Conservation (phyloP, 805 yeast species). For the Alloascoidea hylecoeti region DNA sequence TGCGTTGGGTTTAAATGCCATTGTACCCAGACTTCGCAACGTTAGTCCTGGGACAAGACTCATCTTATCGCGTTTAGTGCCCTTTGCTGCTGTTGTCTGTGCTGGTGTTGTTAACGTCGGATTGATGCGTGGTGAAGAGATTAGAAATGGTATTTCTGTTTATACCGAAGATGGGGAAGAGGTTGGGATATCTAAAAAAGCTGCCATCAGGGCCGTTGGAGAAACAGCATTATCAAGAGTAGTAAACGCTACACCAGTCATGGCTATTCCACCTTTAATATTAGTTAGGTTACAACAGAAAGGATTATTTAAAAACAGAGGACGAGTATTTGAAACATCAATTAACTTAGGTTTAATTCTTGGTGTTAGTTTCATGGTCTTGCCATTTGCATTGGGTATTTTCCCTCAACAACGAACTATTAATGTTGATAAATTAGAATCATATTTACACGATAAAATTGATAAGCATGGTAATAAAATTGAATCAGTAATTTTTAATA, state of each 20-base stretch:
- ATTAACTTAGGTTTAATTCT: conserved; percentile 82
- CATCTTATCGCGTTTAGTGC: conserved; percentile 76
- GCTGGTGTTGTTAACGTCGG: conserved; percentile 97
- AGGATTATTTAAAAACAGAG: conserved; percentile 51
- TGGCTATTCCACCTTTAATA: conserved; percentile 90
- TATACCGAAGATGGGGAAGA: conserved; percentile 51
- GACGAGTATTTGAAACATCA: conserved; percentile 46
- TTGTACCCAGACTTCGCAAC: conserved; percentile 73
- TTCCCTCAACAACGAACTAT: conserved; percentile 83
- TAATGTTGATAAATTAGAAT: conserved; percentile 46
- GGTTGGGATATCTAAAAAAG: conserved; percentile 62
- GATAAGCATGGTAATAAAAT: conserved; percentile 47
- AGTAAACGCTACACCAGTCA: conserved; percentile 91
- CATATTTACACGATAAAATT: conserved; percentile 42
- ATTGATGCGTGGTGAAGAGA: conserved; percentile 91
- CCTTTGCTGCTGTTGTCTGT: conserved; percentile 96
- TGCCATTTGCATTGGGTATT: conserved; percentile 91
- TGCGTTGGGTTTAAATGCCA: conserved; percentile 81
- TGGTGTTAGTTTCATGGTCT: conserved; percentile 69
- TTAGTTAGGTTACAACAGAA: conserved; percentile 61
- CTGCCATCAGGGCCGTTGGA: conserved; percentile 89
- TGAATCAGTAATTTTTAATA: conserved; percentile 64
- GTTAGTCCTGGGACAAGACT: conserved; percentile 58
- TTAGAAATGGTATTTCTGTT: conserved; percentile 70
- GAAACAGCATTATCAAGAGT: conserved; percentile 95